phyloP scores from a whole-genome alignment of 1,284 basidiomycete genomes.

The Mrakiaceae sp. region DNA sequence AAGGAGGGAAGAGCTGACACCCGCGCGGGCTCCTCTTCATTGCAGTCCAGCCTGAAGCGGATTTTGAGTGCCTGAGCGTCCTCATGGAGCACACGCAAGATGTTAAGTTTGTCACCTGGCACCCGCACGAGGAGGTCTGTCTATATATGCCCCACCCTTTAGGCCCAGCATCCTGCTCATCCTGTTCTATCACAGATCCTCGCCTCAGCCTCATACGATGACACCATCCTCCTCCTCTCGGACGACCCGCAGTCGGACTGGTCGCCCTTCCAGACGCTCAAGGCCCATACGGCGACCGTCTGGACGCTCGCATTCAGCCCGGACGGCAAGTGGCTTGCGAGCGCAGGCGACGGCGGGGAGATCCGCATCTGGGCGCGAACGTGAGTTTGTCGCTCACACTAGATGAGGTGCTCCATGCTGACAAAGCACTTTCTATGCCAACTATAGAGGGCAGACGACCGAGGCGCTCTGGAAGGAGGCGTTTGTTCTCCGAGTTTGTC shows the following conservation, averaged over 20 bases:
- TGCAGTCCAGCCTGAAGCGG: conserved; percentile 73
- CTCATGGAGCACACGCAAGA: conserved; percentile 97
- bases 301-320: conserved; percentile 78
- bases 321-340: conserved; percentile 66
- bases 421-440: conserved; percentile 8
- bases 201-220: conserved; percentile 93
- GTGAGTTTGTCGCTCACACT: conserved; percentile 22
- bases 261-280: conserved; percentile 73
- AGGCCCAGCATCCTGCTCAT: background rate
- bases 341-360: conserved; percentile 34
- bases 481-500: conserved; percentile 5
- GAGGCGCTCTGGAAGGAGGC: conserved; percentile 33
- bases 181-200: conserved; percentile 55
- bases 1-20: no score
- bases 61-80: conserved; percentile 90
- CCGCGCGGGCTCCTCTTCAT: background rate
- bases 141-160: background rate
- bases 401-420: background rate
- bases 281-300: conserved; percentile 67
- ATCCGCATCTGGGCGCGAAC: conserved; percentile 41
- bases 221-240: conserved; percentile 85
- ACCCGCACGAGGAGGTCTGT: conserved; percentile 81
- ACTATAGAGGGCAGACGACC: conserved; percentile 24
- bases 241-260: conserved; percentile 94
- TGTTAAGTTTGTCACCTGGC: conserved; percentile 91